Evolutionary conservation across 164 flowering plant genomes (phyloP), one percentile per base, ranked within the genome.

Genomic region (Kingdonia uniflora): DNA sequence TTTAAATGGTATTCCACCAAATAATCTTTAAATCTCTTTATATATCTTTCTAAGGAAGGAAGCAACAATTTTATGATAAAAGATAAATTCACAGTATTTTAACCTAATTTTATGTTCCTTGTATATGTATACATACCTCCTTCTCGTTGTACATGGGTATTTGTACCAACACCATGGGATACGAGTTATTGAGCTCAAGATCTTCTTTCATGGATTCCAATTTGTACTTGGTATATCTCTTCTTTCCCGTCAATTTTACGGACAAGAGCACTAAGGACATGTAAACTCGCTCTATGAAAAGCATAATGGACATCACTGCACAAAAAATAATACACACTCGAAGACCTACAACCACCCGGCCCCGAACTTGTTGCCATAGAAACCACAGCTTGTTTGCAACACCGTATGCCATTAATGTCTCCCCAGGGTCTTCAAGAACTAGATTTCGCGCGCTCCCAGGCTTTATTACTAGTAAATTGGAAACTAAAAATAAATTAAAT

Each of bases 81-180:
- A n/a, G n/a, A n/a, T n/a, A n/a, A n/a, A n/a, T n/a, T n/a, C n/a
- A n/a, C n/a, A n/a, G n/a, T n/a, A n/a, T n/a, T n/a, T n/a, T n/a
- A n/a, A n/a, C n/a, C n/a, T n/a, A n/a, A n/a, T n/a, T n/a, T n/a
- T n/a, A n/a, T n/a, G n/a, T n/a, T n/a, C n/a, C n/a, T n/a, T n/a
- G n/a, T n/a, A n/a, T n/a, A n/a, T n/a, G n/a, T 51, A 1, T 33
- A 1, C 17, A 44, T 74, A 84, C 87, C 86, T 84, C 88, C 49
- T 61, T 78, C 58, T 85, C 89, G 49, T 85, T 82, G 17, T 52
- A 80, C 89, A 82, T 85, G 13, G 89, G 89, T 42, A 85, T 79
- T 54, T 84, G 88, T 22, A 81, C 66, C 43, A 84, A 62, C 43
- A 84, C 82, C 68, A 39, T 66, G 22, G 92, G 94, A 25, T 75